Percentiles rank a stretch among this genome's conserved stretches.
These are phyloP conservation scores for Atractiella rhizophila DNA, from an alignment of 768 basidiomycete genomes.

Conservation along the genomic window DNA sequence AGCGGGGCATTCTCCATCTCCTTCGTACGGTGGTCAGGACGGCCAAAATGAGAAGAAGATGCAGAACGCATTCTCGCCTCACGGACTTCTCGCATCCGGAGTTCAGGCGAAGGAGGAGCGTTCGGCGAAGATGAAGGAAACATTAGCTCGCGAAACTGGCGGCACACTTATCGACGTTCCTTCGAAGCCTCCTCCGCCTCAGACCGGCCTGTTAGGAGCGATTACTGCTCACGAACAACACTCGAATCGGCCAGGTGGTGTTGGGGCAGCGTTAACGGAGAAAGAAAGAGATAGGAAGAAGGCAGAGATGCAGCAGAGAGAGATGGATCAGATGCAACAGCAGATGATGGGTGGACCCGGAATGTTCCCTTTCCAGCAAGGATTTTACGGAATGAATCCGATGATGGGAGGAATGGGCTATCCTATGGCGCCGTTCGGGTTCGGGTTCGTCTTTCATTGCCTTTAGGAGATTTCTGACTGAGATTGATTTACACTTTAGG, in stretches of 20 bases:
- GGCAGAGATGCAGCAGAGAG: constrained; percentile 77
- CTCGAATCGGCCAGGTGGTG: constrained; percentile 74
- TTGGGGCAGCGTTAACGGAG: constrained; percentile 83
- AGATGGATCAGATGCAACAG: constrained; percentile 34
- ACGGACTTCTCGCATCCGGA: constrained; percentile 79
- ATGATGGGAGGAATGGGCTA: constrained; percentile 2
- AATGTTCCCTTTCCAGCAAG: constrained; percentile 1
- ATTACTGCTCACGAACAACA: constrained; percentile 89
- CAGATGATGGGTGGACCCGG: constrained; percentile 5
- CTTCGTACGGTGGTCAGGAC: no score
- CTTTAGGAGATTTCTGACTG: constrained; percentile 12
- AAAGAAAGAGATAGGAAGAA: constrained; percentile 74
- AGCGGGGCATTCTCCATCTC: no score
- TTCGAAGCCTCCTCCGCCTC: constrained; percentile 75
- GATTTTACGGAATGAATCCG: constrained; percentile 7
- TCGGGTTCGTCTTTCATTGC: constrained; percentile 16
- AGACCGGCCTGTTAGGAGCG: constrained; percentile 81
- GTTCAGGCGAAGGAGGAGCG: constrained; percentile 86
- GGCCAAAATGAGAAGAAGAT: constrained; percentile 31
- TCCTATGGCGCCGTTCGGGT: constrained; percentile 12
- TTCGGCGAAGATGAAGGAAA: constrained; percentile 84
- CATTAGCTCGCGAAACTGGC: constrained; percentile 70
- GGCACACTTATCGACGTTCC: constrained; percentile 87
- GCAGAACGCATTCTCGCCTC: constrained; percentile 84
- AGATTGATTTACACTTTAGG: constrained; percentile 12